Evolutionary conservation across 192 early-diverging fungal genomes (phyloP), one percentile per base, ranked within the genome.

Genomic region (Backusella mclennaniae): DNA sequence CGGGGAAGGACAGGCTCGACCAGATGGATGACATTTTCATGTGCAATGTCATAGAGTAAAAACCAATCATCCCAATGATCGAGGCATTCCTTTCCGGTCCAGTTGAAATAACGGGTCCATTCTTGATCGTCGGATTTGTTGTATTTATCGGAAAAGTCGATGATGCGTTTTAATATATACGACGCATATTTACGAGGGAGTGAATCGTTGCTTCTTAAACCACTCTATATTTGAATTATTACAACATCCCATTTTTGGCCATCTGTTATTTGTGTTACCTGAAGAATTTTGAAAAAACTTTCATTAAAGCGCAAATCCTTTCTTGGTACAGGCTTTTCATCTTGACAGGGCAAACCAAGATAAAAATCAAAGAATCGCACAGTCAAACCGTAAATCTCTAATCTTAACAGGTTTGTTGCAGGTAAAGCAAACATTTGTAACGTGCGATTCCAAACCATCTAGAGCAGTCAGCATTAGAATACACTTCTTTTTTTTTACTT

Each of bases 61-160:
- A 84, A 86, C 76, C 83, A 89, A 35, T 89, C 87, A 33, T 83
- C 79, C 87, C 85, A 89, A 23, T 84, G 19, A 6, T 76, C 44
- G 1, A 46, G 29, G 17, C 69, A 52, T 19, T 73, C 38, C 8
- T 69, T 73, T 12, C 21, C 19, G 0, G n/a, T 38, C 80, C 80
- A 82, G 31, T 75, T 31, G 36, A 82, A 82, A 35, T 78, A 82
- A 4, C 17, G 35, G 35, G 80, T 82, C 80, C 80, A 82, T 3
- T 19, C 39, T 21, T 69, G 29, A 7, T 38, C 39, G 0, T 69
- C 17, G 1, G 42, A 66, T 9, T 33, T 35, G 14, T 59, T 38
- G 23, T 79, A 66, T 67, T 72, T 82, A 7, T 70, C 26, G 23
- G 71, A 69, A 33, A 79, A 67, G 38, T 82, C 81, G 19, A 79